A percentile compares a stretch with the other conserved stretches of the same genome.
Evolutionary conservation across 371 early-diverging fungal genomes (phyloP).

Genomic region (Coemansia sp.): DNA sequence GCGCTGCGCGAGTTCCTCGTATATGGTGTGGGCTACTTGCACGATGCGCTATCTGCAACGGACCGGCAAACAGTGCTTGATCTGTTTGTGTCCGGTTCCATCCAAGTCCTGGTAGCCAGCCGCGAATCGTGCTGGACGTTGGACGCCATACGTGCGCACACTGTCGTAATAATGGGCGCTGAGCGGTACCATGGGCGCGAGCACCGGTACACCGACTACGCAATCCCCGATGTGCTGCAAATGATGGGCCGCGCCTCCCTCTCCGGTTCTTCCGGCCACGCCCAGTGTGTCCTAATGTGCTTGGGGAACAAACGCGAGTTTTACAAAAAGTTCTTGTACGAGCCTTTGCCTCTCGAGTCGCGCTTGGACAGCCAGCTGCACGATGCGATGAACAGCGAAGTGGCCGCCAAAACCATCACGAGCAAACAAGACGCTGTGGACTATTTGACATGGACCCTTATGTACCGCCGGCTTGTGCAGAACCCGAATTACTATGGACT

Average conservation of each 20-base stretch:
- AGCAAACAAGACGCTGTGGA: constrained; percentile 98
- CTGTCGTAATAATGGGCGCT: constrained; percentile 95
- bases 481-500: constrained; percentile 97
- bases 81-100: constrained; percentile 73
- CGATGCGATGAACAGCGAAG: constrained; percentile 95
- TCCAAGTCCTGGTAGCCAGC: constrained; percentile 88
- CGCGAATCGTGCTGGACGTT: constrained; percentile 90
- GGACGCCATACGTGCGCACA: constrained; percentile 65
- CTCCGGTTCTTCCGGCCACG: constrained; percentile 63
- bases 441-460: constrained; percentile 95
- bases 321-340: constrained; percentile 94
- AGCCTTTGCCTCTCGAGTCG: constrained; percentile 92
- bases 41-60: constrained; percentile 75
- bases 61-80: constrained; percentile 74
- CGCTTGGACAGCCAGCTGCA: constrained; percentile 82
- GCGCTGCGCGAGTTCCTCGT: constrained; percentile 68
- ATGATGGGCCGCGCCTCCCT: constrained; percentile 93
- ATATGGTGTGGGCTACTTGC: constrained; percentile 87
- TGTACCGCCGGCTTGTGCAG: constrained; percentile 90
- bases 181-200: constrained; percentile 91
- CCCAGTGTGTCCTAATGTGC: constrained; percentile 89
- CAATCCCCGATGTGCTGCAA: constrained; percentile 90
- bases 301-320: constrained; percentile 90
- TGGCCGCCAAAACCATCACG: constrained; percentile 89
- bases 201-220: constrained; percentile 92